phyloP scores from a whole-genome alignment of 768 basidiomycete genomes.

The Tulasnella sp. region DNA sequence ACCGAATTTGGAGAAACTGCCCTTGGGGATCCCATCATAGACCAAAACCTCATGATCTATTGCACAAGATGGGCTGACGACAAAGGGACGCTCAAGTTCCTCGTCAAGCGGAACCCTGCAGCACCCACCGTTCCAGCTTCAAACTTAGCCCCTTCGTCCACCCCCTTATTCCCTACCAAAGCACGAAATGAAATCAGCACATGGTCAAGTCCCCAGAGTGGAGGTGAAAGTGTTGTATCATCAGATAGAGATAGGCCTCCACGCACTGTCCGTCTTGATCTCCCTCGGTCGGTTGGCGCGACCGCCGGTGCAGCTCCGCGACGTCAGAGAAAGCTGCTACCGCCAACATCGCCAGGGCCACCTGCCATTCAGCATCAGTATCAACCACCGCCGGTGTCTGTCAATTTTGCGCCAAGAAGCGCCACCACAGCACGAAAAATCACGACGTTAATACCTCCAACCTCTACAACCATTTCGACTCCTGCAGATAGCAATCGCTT shows the following conservation, averaged over 20 bases:
- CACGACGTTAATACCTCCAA: not conserved
- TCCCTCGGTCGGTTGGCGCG: slow-evolving; percentile 36
- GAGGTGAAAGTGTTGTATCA: not conserved
- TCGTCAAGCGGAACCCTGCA: slow-evolving; percentile 29
- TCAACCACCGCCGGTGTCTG: no score
- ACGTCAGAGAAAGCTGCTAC: slow-evolving; percentile 20
- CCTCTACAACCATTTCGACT: not conserved
- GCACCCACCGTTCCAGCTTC: slow-evolving; percentile 21
- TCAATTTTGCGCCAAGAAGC: no score
- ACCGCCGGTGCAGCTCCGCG: slow-evolving; percentile 19
- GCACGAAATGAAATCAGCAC: not conserved
- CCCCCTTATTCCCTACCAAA: not conserved
- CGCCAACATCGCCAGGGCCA: not conserved
- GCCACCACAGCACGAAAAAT: not conserved
- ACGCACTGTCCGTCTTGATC: not conserved
- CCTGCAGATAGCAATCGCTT: not conserved
- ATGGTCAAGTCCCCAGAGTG: not conserved
- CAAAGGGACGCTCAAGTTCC: no score
- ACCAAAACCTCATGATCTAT: slow-evolving; percentile 59
- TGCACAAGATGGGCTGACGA: slow-evolving; percentile 59
- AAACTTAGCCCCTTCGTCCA: not conserved
- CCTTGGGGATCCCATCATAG: slow-evolving; percentile 58
- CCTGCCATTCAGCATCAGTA: no score
- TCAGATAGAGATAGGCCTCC: slow-evolving; percentile 7
- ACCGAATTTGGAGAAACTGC: slow-evolving; percentile 78